Conservation (phyloP, 257 asterid genomes). For the Apocynum venetum region DNA sequence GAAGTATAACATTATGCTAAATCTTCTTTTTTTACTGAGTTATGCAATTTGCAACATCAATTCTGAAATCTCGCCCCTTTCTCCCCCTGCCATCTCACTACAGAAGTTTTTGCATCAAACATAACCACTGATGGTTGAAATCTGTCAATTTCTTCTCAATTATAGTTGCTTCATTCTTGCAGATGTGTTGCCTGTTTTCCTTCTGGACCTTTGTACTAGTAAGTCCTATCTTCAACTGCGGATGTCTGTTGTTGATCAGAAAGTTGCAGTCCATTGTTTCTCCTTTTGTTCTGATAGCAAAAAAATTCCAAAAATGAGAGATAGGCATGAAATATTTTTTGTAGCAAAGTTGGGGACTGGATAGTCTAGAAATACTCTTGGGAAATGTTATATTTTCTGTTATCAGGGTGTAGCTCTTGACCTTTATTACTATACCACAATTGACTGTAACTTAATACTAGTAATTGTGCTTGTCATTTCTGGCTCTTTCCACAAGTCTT, state of each 20-base stretch:
- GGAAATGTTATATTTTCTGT: not conserved
- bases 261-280: not conserved
- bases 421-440: not conserved
- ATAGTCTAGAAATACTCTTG: not conserved
- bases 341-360: slow-evolving; percentile 4
- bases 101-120: not conserved
- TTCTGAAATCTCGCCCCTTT: not conserved
- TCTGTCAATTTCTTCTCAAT: not conserved
- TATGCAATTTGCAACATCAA: not conserved
- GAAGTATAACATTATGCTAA: not conserved
- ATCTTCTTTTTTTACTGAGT: not conserved
- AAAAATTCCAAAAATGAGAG: not conserved
- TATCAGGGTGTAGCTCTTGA: not conserved
- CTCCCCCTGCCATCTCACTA: not conserved
- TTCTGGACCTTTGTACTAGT: not conserved
- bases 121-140: too few species aligned
- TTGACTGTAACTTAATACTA: not conserved
- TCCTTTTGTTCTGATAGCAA: not conserved
- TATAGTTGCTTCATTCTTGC: not conserved
- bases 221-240: not conserved
- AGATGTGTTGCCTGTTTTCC: not conserved
- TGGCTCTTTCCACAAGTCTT: not conserved
- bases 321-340: not conserved
- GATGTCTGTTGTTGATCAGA: not conserved
- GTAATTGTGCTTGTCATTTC: not conserved